Conservation (phyloP, 192 early-diverging fungal species). For the Phycomyces nitens region DNA sequence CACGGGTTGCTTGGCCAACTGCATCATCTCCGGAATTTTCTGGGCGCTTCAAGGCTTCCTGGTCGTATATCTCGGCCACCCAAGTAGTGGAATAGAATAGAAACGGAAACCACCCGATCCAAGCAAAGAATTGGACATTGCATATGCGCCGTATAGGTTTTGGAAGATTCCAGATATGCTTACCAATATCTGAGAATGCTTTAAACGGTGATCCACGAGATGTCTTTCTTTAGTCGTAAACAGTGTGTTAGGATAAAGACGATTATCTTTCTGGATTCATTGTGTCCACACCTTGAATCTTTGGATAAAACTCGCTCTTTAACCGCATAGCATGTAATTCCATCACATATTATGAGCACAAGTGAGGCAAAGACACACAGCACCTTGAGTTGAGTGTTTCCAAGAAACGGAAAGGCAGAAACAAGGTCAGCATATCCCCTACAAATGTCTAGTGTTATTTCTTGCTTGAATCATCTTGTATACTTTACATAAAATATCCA, state of each 20-base stretch:
- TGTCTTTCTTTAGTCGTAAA: neutral
- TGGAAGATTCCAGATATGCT: constrained; percentile 63
- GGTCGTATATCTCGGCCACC: constrained; percentile 48
- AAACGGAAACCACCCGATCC: constrained; percentile 98
- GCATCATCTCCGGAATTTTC: constrained; percentile 12
- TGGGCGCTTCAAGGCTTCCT: constrained; percentile 12
- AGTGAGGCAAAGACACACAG: constrained; percentile 74
- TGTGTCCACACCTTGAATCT: neutral
- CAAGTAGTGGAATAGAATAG: constrained; percentile 78
- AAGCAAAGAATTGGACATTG: constrained; percentile 93
- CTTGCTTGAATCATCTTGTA: neutral
- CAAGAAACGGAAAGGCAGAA: constrained; percentile 64
- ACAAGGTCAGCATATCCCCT: constrained; percentile 79
- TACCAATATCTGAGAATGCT: constrained; percentile 28
- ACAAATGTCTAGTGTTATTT: neutral
- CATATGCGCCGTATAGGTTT: constrained; percentile 70
- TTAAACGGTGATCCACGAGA: constrained; percentile 8
- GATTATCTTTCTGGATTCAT: no score
- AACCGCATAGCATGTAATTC: constrained; percentile 68
- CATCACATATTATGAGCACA: constrained; percentile 56
- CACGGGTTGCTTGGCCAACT: constrained; percentile 55
- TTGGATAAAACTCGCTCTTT: constrained; percentile 43
- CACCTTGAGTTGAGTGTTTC: constrained; percentile 77
- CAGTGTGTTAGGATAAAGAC: neutral
- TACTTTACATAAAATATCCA: constrained; percentile 73